These are phyloP conservation scores for Lecanicillium sp. DNA, from an alignment of 2,329 filamentous ascomycete genomes.

Conservation along the genomic window DNA sequence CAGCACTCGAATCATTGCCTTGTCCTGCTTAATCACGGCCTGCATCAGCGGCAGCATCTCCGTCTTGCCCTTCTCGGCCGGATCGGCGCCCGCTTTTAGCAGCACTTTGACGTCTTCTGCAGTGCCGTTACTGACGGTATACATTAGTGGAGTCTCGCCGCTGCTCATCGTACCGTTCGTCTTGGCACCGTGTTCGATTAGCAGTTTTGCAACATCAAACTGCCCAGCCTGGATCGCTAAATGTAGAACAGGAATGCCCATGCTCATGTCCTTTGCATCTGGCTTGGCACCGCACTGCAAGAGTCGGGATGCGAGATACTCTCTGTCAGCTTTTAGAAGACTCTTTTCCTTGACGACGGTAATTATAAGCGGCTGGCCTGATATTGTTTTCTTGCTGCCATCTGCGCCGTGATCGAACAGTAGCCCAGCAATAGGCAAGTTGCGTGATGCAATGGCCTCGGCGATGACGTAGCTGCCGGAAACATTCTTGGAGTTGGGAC, in stretches of 20 bases:
- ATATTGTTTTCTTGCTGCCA: constrained; percentile 4
- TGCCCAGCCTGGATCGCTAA: background rate
- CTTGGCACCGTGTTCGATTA: constrained; percentile 21
- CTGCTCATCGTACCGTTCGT: constrained; percentile 15
- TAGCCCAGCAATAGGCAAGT: constrained; percentile 1
- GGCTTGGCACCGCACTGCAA: constrained; percentile 17
- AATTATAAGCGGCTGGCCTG: constrained; percentile 15
- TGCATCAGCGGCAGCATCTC: constrained; percentile 21
- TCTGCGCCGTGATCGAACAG: constrained; percentile 11
- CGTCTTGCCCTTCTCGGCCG: constrained; percentile 19
- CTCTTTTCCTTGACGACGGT: constrained; percentile 7
- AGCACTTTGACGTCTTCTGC: constrained; percentile 17
- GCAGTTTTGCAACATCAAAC: constrained; percentile 16
- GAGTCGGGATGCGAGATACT: constrained; percentile 13
- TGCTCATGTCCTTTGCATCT: constrained; percentile 8
- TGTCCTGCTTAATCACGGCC: constrained; percentile 19
- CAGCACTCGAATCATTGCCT: constrained; percentile 20
- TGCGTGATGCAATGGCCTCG: constrained; percentile 1
- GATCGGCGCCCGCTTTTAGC: constrained; percentile 23
- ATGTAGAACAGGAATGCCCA: background rate
- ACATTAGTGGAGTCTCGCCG: constrained; percentile 22
- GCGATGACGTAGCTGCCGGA: constrained; percentile 8
- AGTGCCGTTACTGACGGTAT: constrained; percentile 19
- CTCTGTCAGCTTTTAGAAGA: constrained; percentile 6
- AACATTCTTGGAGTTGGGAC: constrained; percentile 12